Evolutionary conservation across 2,329 filamentous ascomycete species (phyloP).

Genomic region (Trichoderma sp.): DNA sequence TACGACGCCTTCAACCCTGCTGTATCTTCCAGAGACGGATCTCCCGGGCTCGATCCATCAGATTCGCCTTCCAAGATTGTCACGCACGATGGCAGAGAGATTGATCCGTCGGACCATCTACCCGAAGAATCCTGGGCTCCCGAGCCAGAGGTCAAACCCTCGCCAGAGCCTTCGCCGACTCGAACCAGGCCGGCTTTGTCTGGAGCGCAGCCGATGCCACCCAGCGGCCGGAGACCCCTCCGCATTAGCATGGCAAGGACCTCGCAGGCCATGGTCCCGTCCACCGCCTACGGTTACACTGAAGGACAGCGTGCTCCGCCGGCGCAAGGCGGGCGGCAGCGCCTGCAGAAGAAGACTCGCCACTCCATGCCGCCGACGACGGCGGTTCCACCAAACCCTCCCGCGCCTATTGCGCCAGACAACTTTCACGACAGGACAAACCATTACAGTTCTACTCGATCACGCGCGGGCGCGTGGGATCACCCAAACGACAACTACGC

Average conservation of each 20-base stretch:
- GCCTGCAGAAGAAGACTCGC: constrained; percentile 65
- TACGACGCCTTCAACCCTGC: constrained; percentile 73
- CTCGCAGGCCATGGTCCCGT: constrained; percentile 49
- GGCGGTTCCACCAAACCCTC: constrained; percentile 50
- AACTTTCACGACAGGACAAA: constrained; percentile 52
- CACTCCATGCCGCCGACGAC: constrained; percentile 46
- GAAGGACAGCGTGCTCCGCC: constrained; percentile 42
- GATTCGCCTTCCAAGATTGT: constrained; percentile 70
- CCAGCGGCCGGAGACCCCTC: constrained; percentile 54
- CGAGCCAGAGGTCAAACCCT: constrained; percentile 62
- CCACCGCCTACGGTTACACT: constrained; percentile 37
- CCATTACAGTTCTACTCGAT: constrained; percentile 40
- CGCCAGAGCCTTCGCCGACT: constrained; percentile 37
- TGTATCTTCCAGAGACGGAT: constrained; percentile 42
- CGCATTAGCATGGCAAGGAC: constrained; percentile 50
- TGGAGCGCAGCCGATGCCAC: constrained; percentile 57
- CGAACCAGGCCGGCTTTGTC: constrained; percentile 51
- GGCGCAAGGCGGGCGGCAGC: constrained; percentile 51
- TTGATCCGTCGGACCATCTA: constrained; percentile 80
- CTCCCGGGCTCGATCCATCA: constrained; percentile 43
- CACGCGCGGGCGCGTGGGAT: constrained; percentile 56
- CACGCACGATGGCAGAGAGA: constrained; percentile 71
- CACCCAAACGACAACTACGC: constrained; percentile 57
- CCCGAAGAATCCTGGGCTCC: constrained; percentile 78
- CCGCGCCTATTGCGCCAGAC: constrained; percentile 56